phyloP scores from a whole-genome alignment of 2,329 filamentous ascomycete genomes.

The Alternaria conjuncta region DNA sequence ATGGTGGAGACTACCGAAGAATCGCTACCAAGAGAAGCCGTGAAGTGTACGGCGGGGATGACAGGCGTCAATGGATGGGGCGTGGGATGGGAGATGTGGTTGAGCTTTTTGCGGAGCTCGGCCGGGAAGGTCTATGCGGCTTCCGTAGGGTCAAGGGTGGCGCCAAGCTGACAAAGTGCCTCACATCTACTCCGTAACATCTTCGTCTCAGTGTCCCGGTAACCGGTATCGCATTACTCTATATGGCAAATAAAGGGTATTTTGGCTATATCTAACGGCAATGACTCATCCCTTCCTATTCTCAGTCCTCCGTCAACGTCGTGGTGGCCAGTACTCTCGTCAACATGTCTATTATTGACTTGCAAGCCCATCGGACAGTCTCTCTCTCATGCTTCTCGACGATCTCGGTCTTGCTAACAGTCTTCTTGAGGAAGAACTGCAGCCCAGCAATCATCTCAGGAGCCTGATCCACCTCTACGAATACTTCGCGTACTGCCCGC shows the following conservation, averaged over 20 bases:
- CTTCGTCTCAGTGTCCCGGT: not conserved
- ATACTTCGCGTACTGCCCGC: slow-evolving; percentile 67
- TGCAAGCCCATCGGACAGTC: slow-evolving; percentile 55
- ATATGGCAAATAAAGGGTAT: slow-evolving; percentile 5
- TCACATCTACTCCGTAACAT: slow-evolving; percentile 10
- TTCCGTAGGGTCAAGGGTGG: slow-evolving; percentile 30
- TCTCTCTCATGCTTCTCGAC: slow-evolving; percentile 59
- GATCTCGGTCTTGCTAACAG: slow-evolving; percentile 70
- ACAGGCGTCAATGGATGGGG: slow-evolving; percentile 49
- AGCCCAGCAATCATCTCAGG: slow-evolving; percentile 75
- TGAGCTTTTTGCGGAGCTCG: slow-evolving; percentile 42
- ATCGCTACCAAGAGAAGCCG: slow-evolving; percentile 38
- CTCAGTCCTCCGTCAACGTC: slow-evolving; percentile 49
- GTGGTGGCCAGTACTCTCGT: slow-evolving; percentile 41
- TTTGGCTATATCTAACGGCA: not conserved
- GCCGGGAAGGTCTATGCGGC: slow-evolving; percentile 26
- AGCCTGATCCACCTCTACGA: slow-evolving; percentile 68
- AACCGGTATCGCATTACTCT: slow-evolving; percentile 3
- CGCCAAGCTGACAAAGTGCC: slow-evolving; percentile 23
- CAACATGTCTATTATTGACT: slow-evolving; percentile 47
- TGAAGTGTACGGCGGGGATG: slow-evolving; percentile 36
- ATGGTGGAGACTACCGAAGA: slow-evolving; percentile 48
- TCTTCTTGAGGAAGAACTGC: slow-evolving; percentile 79
- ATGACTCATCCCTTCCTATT: not conserved
- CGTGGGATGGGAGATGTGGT: slow-evolving; percentile 44